Percentiles rank a stretch among this genome's conserved stretches.
These are phyloP conservation scores for Leptographium wingfieldii DNA, from an alignment of 2,329 filamentous ascomycete genomes.

Conservation along the genomic window DNA sequence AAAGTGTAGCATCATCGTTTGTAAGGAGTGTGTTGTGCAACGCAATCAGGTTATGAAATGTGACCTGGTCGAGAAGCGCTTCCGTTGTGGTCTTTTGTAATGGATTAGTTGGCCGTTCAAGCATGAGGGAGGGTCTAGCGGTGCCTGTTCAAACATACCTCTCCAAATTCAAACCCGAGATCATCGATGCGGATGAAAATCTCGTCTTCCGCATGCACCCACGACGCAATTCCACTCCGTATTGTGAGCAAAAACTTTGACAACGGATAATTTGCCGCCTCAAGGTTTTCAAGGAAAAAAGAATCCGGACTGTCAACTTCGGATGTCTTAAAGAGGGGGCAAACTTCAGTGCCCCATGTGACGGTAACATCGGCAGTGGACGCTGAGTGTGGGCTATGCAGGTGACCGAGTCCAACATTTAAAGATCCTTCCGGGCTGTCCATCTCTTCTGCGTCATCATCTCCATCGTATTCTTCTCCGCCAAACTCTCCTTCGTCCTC, in stretches of 20 bases:
- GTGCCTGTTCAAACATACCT: slow-evolving; percentile 23
- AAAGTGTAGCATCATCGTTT: slow-evolving; percentile 9
- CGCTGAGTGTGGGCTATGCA: slow-evolving; percentile 2
- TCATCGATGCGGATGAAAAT: slow-evolving; percentile 39
- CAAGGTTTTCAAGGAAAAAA: slow-evolving; percentile 33
- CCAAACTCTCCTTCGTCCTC: not conserved
- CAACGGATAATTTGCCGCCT: slow-evolving; percentile 30
- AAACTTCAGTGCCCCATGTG: slow-evolving; percentile 20
- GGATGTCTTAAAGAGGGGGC: slow-evolving; percentile 20
- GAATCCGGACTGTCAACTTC: slow-evolving; percentile 24
- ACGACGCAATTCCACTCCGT: slow-evolving; percentile 31
- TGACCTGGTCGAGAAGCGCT: slow-evolving; percentile 13
- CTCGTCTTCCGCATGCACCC: slow-evolving; percentile 33
- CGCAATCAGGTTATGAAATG: slow-evolving; percentile 13
- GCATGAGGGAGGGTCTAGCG: not conserved
- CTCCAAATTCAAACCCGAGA: slow-evolving; percentile 38
- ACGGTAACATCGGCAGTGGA: slow-evolving; percentile 18
- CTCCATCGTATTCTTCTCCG: not conserved
- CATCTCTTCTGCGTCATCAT: slow-evolving; percentile 6
- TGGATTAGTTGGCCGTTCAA: not conserved
- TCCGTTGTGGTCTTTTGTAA: slow-evolving; percentile 12
- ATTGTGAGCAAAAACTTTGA: slow-evolving; percentile 31
- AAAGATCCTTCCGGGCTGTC: slow-evolving; percentile 9
- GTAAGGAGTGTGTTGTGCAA: slow-evolving; percentile 13
- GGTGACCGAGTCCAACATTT: slow-evolving; percentile 5